Evolutionary conservation across 805 yeast genomes (phyloP).

Genomic region (Yamadazyma akitaensis): DNA sequence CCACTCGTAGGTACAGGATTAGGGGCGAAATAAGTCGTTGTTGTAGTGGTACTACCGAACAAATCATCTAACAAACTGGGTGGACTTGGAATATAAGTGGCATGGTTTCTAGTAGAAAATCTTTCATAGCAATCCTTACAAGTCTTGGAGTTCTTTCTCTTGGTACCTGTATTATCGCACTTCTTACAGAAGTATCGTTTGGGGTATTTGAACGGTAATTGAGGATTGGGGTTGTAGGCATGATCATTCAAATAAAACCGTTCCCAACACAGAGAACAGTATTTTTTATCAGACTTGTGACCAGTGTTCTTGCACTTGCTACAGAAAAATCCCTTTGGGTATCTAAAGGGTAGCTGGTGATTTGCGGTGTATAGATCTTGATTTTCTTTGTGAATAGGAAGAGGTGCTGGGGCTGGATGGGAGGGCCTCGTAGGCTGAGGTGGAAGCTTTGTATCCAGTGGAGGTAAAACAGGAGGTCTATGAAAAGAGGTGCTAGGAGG

Average conservation of each 20-base stretch:
- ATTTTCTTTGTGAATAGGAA: too few relatives aligned
- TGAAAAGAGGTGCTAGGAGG: background rate
- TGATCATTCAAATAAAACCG: slow-evolving; percentile 37
- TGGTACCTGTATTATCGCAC: slow-evolving; percentile 72
- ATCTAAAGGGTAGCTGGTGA: slow-evolving; percentile 19
- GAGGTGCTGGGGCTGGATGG: slow-evolving; percentile 7
- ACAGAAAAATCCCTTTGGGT: slow-evolving; percentile 36
- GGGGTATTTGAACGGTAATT: slow-evolving; percentile 68
- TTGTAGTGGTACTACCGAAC: slow-evolving; percentile 10
- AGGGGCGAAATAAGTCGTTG: slow-evolving; percentile 16
- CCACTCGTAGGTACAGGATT: slow-evolving; percentile 16
- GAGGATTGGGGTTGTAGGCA: slow-evolving; percentile 45
- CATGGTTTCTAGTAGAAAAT: slow-evolving; percentile 47
- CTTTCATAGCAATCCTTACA: slow-evolving; percentile 70
- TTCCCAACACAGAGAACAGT: slow-evolving; percentile 71
- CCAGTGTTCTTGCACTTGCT: slow-evolving; percentile 76
- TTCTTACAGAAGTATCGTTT: slow-evolving; percentile 56
- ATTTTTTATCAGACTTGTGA: slow-evolving; percentile 52
- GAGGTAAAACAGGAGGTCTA: background rate
- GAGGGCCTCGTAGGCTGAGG: slow-evolving; percentile 9
- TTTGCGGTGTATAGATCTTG: slow-evolving; percentile 18
- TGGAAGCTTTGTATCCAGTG: slow-evolving; percentile 5
- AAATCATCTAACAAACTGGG: slow-evolving; percentile 2
- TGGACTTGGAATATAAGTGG: background rate
- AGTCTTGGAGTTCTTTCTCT: slow-evolving; percentile 56